Percentiles rank a stretch among this genome's conserved stretches.
phyloP scores from a whole-genome alignment of 176 grass and related monocot genomes.

The maize (Zea mays) region DNA sequence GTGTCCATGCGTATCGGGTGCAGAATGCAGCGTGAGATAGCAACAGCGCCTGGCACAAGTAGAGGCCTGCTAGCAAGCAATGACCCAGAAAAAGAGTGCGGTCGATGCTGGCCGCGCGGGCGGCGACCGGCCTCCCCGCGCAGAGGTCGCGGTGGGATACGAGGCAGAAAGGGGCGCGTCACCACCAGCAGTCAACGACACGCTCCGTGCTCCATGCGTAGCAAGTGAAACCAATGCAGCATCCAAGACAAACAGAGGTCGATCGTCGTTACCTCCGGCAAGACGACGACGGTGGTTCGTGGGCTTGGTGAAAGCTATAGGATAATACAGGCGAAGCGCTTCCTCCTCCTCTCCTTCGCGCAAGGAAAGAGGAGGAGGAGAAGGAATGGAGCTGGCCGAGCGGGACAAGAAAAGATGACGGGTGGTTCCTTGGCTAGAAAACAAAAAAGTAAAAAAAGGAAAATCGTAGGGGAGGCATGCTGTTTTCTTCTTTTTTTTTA shows the following conservation, averaged over 20 bases:
- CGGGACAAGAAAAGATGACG: not conserved
- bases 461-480: no score
- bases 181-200: not conserved
- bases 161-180: slow-evolving; percentile 13
- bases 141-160: not conserved
- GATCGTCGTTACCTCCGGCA: slow-evolving; percentile 29
- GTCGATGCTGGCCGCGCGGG: slow-evolving; percentile 22
- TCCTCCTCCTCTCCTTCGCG: slow-evolving; percentile 38
- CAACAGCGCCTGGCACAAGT: not conserved
- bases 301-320: not conserved
- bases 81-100: not conserved
- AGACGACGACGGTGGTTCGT: not conserved
- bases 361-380: slow-evolving; percentile 28
- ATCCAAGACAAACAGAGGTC: not conserved
- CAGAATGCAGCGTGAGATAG: not conserved
- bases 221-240: not conserved
- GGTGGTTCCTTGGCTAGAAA: no score
- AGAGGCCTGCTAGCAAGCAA: not conserved
- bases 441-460: no score
- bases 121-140: not conserved
- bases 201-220: not conserved
- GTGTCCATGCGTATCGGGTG: not conserved
- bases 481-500: no score
- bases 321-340: not conserved
- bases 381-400: not conserved